These are phyloP conservation scores for Pleurozium schreberi DNA, from an alignment of 225 moss, liverwort and hornwort species.

Conservation along the genomic window DNA sequence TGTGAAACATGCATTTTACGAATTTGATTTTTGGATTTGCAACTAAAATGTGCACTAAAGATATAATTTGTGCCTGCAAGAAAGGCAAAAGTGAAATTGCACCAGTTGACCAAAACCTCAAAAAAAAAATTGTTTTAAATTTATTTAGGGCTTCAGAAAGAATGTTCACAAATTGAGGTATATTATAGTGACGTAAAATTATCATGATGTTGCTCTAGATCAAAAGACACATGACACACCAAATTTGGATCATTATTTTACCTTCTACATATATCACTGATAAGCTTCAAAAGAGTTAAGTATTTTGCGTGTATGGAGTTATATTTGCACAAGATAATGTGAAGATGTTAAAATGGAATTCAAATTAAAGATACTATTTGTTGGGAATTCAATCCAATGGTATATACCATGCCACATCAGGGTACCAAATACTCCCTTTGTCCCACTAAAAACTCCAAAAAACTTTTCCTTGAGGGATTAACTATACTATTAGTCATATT, in stretches of 20 bases:
- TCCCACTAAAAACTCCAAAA: too few relatives aligned
- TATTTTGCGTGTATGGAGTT: background rate
- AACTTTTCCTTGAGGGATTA: too few relatives aligned
- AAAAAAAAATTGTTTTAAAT: background rate
- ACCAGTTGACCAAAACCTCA: fast-evolving
- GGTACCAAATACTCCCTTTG: too few relatives aligned
- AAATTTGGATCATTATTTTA: background rate
- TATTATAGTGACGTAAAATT: background rate
- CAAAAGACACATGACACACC: background rate
- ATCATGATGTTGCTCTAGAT: background rate
- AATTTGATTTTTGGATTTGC: too few relatives aligned
- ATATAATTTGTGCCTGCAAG: fast-evolving
- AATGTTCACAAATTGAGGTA: background rate
- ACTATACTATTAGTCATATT: too few relatives aligned
- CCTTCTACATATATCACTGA: background rate
- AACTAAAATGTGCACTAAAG: background rate
- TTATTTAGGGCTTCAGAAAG: too few relatives aligned
- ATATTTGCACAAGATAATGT: background rate
- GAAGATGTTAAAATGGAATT: background rate
- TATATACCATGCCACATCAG: background rate
- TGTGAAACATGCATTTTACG: too few relatives aligned
- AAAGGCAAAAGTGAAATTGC: background rate
- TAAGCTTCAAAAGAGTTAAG: background rate
- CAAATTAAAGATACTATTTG: background rate
- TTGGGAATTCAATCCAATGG: background rate